Evolutionary conservation across 2,329 filamentous ascomycete genomes (phyloP), one percentile per base, ranked within the genome.

Genomic region (Aspergillus awamori): DNA sequence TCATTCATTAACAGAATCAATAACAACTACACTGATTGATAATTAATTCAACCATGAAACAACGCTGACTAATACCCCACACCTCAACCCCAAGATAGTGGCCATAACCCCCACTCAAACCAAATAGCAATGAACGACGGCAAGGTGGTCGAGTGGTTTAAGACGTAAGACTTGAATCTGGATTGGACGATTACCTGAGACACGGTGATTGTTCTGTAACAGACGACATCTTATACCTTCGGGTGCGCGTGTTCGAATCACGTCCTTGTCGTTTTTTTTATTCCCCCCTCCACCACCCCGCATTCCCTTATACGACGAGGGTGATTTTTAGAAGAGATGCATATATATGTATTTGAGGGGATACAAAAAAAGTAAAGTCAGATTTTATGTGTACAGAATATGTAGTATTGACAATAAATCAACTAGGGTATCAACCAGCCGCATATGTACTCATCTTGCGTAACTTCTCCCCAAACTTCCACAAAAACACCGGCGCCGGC

Each of bases 401-500:
- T 20, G 20, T 10, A 4, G 26, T 28, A 28, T 6, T 28, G 8
- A 1, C 11, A 30, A 4, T 30, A 11, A 5, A 17, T 41, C 3
- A 6, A 41, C 15, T 17, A 43, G 6, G 36, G 10, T 43, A 17
- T 36, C 45, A 74, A 1, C 73, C 73, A 47, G 81, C 80, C 41
- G 82, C 82, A 71, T 79, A 85, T 22, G 78, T 74, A 71, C 81
- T 84, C 70, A 72, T 78, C 60, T 65, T 76, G 64, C 83, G 74
- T 69, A 86, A 62, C 53, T 49, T 67, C 70, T 78, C 77, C 0
- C 83, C 83, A 71, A 74, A 84, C 52, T 70, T 79, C 82, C 82
- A 85, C 57, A 86, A 65, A 59, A 84, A 69, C 2, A 84, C 70
- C 15, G 83, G 83, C 22, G 81, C 82, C 2, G 82, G 80, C 22